Evolutionary conservation across 2,329 filamentous ascomycete species (phyloP), one percentile per base, ranked within the genome.

Genomic region (Colletotrichum sp.): DNA sequence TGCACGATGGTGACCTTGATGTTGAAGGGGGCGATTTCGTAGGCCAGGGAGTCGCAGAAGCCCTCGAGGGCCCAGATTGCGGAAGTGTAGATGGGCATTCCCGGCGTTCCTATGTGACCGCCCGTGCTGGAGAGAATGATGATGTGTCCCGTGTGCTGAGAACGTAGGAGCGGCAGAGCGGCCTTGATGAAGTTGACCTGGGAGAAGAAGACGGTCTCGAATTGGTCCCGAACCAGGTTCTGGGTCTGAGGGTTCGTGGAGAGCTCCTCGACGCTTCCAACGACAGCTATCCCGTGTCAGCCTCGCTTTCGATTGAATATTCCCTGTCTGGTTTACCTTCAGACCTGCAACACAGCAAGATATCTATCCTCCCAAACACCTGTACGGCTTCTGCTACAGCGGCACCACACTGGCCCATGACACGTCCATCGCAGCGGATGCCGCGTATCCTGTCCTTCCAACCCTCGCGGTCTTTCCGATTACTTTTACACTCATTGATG

Each of bases 171-270:
- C 1, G 96, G 96, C 26, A 99, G 88, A 2, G 93, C 90, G 16
- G 96, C 94, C 84, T 97, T 98, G 87, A 99, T 98, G 82, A 98
- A 95, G 85, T 99, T 99, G 83, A 99, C 94, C 74, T 98, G 96
- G 1, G 95, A 95, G 84, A 99, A 99, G 88, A 98, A 99, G 80
- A 98, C 95, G 78, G 93, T 93, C 84, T 99, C 96, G 83, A 99
- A 98, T 83, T 98, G 96, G 81, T 98, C 95, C 77, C 94, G 92
- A 43, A 98, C 93, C 21, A 98, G 90, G 74, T 93, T 95, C 79
- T 93, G 90, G 2, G 95, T 96, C 58, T 92, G 90, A 6, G 90
- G 89, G 28, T 90, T 93, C 34, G 94, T 94, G 1, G 93, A 93
- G 30, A 98, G 88, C 84, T 99, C 97, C 85, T 99, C 97, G 9